Evolutionary conservation across 768 basidiomycete species (phyloP).

Genomic region (Podaxis carcinomalis): DNA sequence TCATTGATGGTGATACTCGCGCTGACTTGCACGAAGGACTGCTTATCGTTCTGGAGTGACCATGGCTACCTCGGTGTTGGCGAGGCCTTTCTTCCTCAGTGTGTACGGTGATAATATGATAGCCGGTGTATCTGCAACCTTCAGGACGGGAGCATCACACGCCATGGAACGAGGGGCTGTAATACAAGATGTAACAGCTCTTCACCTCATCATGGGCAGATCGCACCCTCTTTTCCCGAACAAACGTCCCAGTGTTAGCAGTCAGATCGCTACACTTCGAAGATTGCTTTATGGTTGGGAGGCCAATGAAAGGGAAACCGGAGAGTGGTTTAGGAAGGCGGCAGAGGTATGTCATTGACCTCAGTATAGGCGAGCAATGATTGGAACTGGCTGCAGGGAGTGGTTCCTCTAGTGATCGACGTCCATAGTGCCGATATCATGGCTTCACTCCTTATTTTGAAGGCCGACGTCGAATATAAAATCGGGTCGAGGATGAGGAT

Average conservation of each 20-base stretch:
- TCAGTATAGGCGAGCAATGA: not conserved
- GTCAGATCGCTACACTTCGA: slow-evolving; percentile 60
- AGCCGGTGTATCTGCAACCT: slow-evolving; percentile 57
- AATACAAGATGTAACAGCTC: slow-evolving; percentile 52
- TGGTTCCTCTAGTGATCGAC: slow-evolving; percentile 63
- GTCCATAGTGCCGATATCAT: slow-evolving; percentile 72
- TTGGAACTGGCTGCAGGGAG: slow-evolving; percentile 35
- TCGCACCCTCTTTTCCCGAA: slow-evolving; percentile 28
- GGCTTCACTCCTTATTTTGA: slow-evolving; percentile 63
- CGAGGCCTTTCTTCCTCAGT: slow-evolving; percentile 37
- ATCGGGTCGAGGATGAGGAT: slow-evolving; percentile 56
- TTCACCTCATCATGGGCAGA: slow-evolving; percentile 57
- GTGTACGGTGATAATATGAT: slow-evolving; percentile 40
- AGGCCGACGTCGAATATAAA: slow-evolving; percentile 58
- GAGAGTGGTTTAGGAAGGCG: slow-evolving; percentile 52
- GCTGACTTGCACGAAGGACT: slow-evolving; percentile 32
- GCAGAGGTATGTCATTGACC: slow-evolving; percentile 38
- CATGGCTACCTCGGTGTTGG: slow-evolving; percentile 46
- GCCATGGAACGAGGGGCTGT: slow-evolving; percentile 59
- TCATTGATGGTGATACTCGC: not conserved
- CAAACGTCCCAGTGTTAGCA: slow-evolving; percentile 49
- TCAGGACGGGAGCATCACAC: slow-evolving; percentile 53
- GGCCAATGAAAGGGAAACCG: slow-evolving; percentile 40
- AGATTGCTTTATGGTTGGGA: slow-evolving; percentile 57
- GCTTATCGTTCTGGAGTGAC: slow-evolving; percentile 70